Base-by-base conservation (phyloP, 345 rosid genomes). In the Salix arbutifolia region DNA sequence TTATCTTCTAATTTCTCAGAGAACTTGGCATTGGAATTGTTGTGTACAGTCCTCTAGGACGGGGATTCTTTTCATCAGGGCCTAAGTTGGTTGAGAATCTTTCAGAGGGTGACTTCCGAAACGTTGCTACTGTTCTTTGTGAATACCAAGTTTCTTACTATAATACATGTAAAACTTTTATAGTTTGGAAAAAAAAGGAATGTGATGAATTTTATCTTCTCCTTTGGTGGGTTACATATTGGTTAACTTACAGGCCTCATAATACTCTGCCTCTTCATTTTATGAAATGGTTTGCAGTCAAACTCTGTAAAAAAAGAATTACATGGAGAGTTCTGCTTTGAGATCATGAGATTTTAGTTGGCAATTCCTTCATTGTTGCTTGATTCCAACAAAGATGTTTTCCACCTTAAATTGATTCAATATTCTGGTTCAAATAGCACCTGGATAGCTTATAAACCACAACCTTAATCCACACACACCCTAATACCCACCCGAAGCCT, bases 11-110 rank as follows among this genome's bases (percentile, higher is more conserved):
- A 30, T 61, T 86, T 42, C 44, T 16, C 38, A 87, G 94, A 85
- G 92, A 92, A 70, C 93, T 90, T 69, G 93, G 93, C 65, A 91
- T 89, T 13, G 90, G 93, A 8, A 87, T 91, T 77, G 96, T 89
- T 52, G 86, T 90, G 1, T 91, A 89, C 73, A 85, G 96, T 78
- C 91, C 92, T 53, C 71, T 91, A 5, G 93, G 93, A 61, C 80
- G 92, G 64, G 94, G 92, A 6, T 91, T 91, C 86, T 77, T 91
- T 2, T 85, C 91, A 56, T 60, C 80, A 4, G 92, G 97, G 74
- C 79, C 92, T 28, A 88, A 90, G 67, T 21, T 92, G 30, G 61
- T 82, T 74, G 91, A 89, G 56, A 83, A 70, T 40, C 26, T 92
- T 0, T 69, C 80, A 0, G 56, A 86, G 31, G 79, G 78, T 30